These are phyloP conservation scores for Venturia asperata DNA, from an alignment of 2,329 filamentous ascomycete genomes.

Conservation along the genomic window DNA sequence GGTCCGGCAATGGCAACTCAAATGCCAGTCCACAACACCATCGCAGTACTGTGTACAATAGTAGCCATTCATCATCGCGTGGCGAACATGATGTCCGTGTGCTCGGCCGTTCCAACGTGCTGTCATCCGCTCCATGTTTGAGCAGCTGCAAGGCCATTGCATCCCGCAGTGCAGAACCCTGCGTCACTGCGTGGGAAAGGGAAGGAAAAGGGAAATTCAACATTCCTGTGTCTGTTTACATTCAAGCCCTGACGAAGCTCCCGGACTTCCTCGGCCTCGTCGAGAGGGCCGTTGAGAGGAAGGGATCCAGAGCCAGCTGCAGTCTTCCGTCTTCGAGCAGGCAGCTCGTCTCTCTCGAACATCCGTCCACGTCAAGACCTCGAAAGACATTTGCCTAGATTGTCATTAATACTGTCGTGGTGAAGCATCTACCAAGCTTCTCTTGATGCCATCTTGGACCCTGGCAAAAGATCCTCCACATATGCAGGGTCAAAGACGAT, in stretches of 20 bases:
- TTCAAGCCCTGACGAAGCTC: too few species aligned
- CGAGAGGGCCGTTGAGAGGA: too few species aligned
- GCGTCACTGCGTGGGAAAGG: too few species aligned
- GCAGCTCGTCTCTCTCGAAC: background rate
- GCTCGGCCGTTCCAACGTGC: background rate
- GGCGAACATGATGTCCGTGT: background rate
- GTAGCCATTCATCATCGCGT: background rate
- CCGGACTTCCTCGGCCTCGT: background rate
- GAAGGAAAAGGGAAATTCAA: background rate
- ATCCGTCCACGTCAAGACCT: background rate
- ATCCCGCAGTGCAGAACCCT: background rate
- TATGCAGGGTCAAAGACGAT: slow-evolving; percentile 2
- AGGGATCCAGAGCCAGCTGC: background rate
- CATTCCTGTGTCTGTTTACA: background rate
- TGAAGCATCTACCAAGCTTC: background rate
- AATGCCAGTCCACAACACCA: background rate
- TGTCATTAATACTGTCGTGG: background rate
- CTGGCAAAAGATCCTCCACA: background rate
- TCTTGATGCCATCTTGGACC: background rate
- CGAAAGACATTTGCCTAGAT: background rate
- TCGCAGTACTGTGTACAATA: too few species aligned
- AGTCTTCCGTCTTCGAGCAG: background rate
- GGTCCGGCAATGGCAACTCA: too few species aligned
- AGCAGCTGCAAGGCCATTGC: background rate
- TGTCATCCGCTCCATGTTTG: background rate